Percentiles rank a stretch among this genome's conserved stretches.
phyloP scores from a whole-genome alignment of 495 filamentous ascomycete genomes.

The Mycothermus thermophilus region DNA sequence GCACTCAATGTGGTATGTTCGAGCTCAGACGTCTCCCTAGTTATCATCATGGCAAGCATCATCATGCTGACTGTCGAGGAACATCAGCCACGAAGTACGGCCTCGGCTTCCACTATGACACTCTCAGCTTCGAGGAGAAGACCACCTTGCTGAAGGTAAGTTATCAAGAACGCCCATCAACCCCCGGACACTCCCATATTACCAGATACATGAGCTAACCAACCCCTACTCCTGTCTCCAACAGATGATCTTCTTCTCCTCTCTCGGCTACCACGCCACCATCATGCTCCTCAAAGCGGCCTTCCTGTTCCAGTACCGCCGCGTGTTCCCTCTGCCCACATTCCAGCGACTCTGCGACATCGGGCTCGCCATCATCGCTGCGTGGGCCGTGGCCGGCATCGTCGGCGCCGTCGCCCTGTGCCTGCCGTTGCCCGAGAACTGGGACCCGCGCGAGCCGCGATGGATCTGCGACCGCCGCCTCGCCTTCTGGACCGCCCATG shows the following conservation, averaged over 20 bases:
- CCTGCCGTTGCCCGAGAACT: not conserved
- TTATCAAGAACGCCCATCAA: no score
- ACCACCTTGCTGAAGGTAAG: not conserved
- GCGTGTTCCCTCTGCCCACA: not conserved
- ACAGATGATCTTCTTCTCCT: not conserved
- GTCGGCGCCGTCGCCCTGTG: not conserved
- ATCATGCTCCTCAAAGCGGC: slow-evolving; percentile 1
- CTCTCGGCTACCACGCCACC: not conserved
- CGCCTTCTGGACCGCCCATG: not conserved
- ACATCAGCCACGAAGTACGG: not conserved
- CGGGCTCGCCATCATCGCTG: not conserved
- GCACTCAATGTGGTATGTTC: no score
- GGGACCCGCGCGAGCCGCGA: not conserved
- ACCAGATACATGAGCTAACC: no score
- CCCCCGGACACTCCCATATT: no score
- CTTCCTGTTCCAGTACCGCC: slow-evolving; percentile 1
- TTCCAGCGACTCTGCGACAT: slow-evolving; percentile 2
- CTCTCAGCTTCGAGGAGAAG: not conserved
- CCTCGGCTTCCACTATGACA: not conserved
- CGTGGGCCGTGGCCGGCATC: not conserved
- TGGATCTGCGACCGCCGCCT: not conserved
- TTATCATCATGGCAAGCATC: not conserved
- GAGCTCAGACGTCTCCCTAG: no score
- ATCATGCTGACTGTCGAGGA: not conserved
- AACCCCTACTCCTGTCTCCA: not conserved